Evolutionary conservation across 805 yeast genomes (phyloP).

Genomic region (Candida succiphila): DNA sequence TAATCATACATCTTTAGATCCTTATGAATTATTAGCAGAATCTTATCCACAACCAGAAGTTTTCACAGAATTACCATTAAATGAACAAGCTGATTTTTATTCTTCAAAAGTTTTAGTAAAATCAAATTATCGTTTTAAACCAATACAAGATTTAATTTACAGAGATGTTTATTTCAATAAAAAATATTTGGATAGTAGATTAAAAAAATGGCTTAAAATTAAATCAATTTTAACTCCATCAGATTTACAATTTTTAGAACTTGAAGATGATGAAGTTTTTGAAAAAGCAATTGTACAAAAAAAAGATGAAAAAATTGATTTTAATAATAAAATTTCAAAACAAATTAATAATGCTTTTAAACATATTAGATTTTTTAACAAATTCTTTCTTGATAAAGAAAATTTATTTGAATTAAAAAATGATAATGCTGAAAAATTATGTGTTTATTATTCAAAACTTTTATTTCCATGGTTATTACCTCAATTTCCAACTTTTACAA

Average conservation of each 20-base stretch:
- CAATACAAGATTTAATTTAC: constrained; percentile 18
- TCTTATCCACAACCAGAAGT: constrained; percentile 7
- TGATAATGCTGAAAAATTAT: background rate
- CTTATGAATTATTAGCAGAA: constrained; percentile 11
- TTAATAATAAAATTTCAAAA: constrained; percentile 14
- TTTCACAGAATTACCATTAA: constrained; percentile 6
- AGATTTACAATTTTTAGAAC: constrained; percentile 12
- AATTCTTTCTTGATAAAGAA: constrained; percentile 10
- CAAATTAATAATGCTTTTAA: constrained; percentile 15
- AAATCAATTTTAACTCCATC: constrained; percentile 13
- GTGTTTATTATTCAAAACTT: constrained; percentile 9
- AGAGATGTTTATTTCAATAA: constrained; percentile 19
- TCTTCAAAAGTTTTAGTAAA: constrained; percentile 9
- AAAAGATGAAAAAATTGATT: constrained; percentile 12
- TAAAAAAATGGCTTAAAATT: constrained; percentile 18
- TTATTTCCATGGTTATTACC: constrained; percentile 34
- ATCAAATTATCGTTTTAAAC: constrained; percentile 14
- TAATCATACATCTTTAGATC: constrained; percentile 12
- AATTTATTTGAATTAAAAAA: constrained; percentile 1
- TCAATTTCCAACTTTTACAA: constrained; percentile 26
- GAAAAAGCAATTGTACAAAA: constrained; percentile 9
- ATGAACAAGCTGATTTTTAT: constrained; percentile 12
- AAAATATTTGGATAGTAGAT: constrained; percentile 15
- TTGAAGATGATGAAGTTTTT: constrained; percentile 14
- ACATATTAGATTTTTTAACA: constrained; percentile 17